These are phyloP conservation scores for Chrysanthemum makinoi DNA, from an alignment of 129 eudicot genomes.

Conservation along the genomic window DNA sequence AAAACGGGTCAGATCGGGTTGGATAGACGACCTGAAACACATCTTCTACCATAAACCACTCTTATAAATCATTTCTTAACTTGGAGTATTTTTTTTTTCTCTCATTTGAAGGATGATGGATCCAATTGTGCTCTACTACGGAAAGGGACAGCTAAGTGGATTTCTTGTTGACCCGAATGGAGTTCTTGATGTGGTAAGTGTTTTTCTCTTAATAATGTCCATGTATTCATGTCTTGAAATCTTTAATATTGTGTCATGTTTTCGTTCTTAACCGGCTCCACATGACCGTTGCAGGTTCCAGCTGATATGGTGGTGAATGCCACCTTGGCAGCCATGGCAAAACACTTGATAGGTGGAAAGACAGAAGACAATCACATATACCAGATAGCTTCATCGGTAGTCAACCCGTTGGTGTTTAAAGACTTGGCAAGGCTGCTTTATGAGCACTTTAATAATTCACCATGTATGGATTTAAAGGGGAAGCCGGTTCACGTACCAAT, in stretches of 20 bases:
- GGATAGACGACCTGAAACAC: background rate
- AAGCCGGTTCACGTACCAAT: constrained; percentile 72
- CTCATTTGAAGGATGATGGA: constrained; percentile 84
- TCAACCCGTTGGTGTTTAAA: constrained; percentile 76
- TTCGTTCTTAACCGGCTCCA: constrained; percentile 3
- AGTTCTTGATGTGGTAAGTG: constrained; percentile 89
- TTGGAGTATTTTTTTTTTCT: constrained; percentile 11
- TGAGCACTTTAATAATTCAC: constrained; percentile 70
- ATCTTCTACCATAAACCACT: background rate
- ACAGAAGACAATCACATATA: constrained; percentile 61
- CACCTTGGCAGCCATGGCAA: constrained; percentile 90
- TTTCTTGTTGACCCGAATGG: constrained; percentile 90
- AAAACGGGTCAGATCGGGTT: background rate
- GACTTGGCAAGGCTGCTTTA: constrained; percentile 68
- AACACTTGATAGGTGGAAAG: constrained; percentile 73
- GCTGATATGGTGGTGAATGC: constrained; percentile 99
- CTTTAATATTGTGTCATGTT: no score
- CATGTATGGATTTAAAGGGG: constrained; percentile 73
- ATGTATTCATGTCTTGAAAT: background rate
- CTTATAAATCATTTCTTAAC: background rate
- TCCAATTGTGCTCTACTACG: constrained; percentile 83
- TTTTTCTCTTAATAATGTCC: background rate
- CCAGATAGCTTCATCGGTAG: constrained; percentile 91
- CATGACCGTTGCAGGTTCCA: constrained; percentile 57
- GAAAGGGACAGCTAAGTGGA: constrained; percentile 92